Percentiles rank a stretch among this genome's conserved stretches.
Evolutionary conservation across 116 monocot genomes (phyloP).

Genomic region (Papilionanthe hybrid): DNA sequence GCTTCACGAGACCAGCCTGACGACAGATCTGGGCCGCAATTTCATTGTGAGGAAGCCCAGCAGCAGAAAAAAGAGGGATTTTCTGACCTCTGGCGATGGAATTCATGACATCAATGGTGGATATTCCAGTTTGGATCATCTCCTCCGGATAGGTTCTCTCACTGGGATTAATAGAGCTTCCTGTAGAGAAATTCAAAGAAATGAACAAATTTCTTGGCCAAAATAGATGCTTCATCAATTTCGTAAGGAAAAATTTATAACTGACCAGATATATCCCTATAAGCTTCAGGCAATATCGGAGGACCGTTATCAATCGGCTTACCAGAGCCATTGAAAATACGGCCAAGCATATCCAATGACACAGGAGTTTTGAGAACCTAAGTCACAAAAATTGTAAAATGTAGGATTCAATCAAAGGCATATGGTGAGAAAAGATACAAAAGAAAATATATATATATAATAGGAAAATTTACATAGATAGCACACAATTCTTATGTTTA

Average conservation of each 20-base stretch:
- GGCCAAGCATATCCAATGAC: slow-evolving; percentile 97
- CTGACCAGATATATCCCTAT: slow-evolving; percentile 92
- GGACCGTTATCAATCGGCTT: slow-evolving; percentile 99
- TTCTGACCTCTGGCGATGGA: slow-evolving; percentile 99
- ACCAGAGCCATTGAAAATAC: slow-evolving; percentile 99
- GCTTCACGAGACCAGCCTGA: slow-evolving; percentile 98
- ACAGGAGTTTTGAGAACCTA: slow-evolving; percentile 96
- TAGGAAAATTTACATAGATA: neutral
- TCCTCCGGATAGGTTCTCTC: slow-evolving; percentile 99
- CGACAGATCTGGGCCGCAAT: slow-evolving; percentile 99
- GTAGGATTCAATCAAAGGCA: neutral
- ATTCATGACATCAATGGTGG: slow-evolving; percentile 99
- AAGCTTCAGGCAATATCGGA: slow-evolving; percentile 95
- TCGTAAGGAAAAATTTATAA: neutral
- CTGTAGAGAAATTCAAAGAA: slow-evolving; percentile 29
- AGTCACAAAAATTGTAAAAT: slow-evolving; percentile 6
- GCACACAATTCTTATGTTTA: too few species aligned
- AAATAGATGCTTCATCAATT: neutral
- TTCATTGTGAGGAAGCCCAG: slow-evolving; percentile 98
- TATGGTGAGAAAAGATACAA: neutral
- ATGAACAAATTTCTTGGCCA: neutral
- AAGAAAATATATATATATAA: neutral
- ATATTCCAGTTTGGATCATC: slow-evolving; percentile 99
- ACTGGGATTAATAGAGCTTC: slow-evolving; percentile 99
- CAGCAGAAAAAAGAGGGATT: slow-evolving; percentile 96